Evolutionary conservation across 1,139 yeast genomes (phyloP).

Genomic region (Pichia sp.): DNA sequence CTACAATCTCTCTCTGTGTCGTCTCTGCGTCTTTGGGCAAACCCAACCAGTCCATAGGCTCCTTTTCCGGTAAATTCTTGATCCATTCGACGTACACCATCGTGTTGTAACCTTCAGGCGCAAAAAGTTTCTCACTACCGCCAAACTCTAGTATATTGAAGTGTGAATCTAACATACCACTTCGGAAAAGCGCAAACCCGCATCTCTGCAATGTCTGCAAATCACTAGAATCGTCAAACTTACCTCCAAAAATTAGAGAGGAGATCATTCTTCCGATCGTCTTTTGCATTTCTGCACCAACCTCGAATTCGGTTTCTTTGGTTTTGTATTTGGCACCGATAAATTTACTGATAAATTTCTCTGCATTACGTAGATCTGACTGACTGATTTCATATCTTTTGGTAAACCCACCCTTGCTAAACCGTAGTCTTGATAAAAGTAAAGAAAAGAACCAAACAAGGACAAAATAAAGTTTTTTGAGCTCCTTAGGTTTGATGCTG

Average conservation of each 20-base stretch:
- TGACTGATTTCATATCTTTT: conserved; percentile 67
- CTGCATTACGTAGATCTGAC: conserved; percentile 60
- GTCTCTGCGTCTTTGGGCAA: conserved; percentile 38
- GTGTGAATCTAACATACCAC: conserved; percentile 35
- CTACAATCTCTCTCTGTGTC: neutral
- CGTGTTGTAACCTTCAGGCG: conserved; percentile 47
- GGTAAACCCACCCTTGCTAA: conserved; percentile 59
- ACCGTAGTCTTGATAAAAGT: conserved; percentile 54
- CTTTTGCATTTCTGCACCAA: conserved; percentile 47
- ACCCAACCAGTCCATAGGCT: conserved; percentile 64
- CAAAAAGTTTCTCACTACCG: conserved; percentile 26
- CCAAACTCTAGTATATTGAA: conserved; percentile 37
- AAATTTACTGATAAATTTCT: conserved; percentile 42
- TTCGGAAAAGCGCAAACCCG: conserved; percentile 33
- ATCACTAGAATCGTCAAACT: conserved; percentile 52
- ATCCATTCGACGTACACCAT: conserved; percentile 43
- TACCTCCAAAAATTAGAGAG: conserved; percentile 61
- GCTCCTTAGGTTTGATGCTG: conserved; percentile 39
- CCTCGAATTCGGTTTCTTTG: conserved; percentile 40
- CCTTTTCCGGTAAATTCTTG: conserved; percentile 47
- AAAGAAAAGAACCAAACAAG: conserved; percentile 69
- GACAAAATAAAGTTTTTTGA: conserved; percentile 48
- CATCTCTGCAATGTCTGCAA: conserved; percentile 29
- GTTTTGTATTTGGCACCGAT: conserved; percentile 21
- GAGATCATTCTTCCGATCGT: conserved; percentile 33